Percentiles rank a stretch among this genome's conserved stretches.
Conservation (phyloP, 495 filamentous ascomycete species). For the Neurospora intermedia region DNA sequence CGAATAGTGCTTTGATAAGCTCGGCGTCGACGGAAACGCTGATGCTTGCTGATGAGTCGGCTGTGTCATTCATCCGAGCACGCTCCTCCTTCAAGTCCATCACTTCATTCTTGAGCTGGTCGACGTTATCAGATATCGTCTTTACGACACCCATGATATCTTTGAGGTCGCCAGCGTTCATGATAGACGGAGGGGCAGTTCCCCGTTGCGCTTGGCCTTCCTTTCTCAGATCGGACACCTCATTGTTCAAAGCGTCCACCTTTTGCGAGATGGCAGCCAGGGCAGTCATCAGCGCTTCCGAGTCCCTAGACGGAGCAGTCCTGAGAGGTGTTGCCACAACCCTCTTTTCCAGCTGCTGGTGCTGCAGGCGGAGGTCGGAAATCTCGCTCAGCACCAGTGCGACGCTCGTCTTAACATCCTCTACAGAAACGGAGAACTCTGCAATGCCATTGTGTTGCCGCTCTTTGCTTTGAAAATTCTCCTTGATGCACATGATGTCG, state of each 20-base stretch:
- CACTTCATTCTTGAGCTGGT: background rate
- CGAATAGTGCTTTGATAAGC: background rate
- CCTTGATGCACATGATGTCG: background rate
- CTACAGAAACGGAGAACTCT: conserved; percentile 2
- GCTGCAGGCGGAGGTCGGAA: background rate
- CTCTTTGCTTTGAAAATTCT: background rate
- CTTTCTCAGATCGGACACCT: conserved; percentile 8
- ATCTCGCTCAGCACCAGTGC: conserved; percentile 1
- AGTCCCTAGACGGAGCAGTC: background rate
- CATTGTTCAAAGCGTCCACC: background rate
- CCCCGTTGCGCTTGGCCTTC: background rate
- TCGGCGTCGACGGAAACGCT: background rate
- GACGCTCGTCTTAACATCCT: conserved; percentile 8
- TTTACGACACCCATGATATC: background rate
- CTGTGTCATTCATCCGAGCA: background rate
- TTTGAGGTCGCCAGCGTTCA: background rate
- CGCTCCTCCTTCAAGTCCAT: background rate
- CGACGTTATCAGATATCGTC: background rate
- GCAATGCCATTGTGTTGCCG: background rate
- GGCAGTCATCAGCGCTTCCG: background rate
- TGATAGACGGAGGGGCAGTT: rapidly evolving
- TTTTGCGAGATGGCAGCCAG: background rate
- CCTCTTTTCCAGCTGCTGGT: background rate
- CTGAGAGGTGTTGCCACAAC: background rate
- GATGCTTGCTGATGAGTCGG: background rate